Base-by-base conservation (phyloP, 2,329 filamentous ascomycete genomes). In the Microdochium paspali region DNA sequence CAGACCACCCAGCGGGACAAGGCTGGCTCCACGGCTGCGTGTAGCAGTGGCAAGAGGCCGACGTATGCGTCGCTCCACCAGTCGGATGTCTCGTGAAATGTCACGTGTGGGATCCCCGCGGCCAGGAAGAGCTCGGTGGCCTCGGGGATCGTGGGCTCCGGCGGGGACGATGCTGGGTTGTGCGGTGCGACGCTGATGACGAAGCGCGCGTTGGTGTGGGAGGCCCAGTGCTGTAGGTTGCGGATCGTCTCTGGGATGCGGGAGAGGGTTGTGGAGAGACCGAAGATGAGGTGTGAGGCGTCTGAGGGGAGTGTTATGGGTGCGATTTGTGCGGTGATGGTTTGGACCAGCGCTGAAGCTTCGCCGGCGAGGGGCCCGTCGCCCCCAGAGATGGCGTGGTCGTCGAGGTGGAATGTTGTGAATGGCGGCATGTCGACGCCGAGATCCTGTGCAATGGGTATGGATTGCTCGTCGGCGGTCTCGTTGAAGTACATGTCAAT, bases 1-100 rank as follows among this genome's bases (percentile, higher is more conserved):
- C 70, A 54, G 31, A 61, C 64, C 4, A 60, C 62, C 68, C 68
- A 71, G 24, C 60, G 56, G 1, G 67, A 67, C 46, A 7, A 10
- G 12, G 6, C 39, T 10, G 40, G 26, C 43, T 48, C 46, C 30
- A 50, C 30, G 30, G 28, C 45, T 32, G 30, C 40, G 46, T 49
- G 31, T 31, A 52, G 42, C 39, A 23, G 46, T 25, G 24, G 25
- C 26, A 53, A 31, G 24, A 53, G 43, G 4, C 44, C 44, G 21
- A 51, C 39, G 31, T 52, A 53, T 3, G 48, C 47, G 44, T 53
- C 50, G 9, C 45, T 45, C 44, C 47, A 51, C 13, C 46, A 48
- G 21, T 32, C 31, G 12, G 25, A 21, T 4, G 44, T 45, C 44
- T 50, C 48, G 24, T 39, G 28, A 24, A 51, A 49, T 2, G 46